Conservation (phyloP, 2,329 filamentous ascomycete species). For the Epichloe gansuensis region DNA sequence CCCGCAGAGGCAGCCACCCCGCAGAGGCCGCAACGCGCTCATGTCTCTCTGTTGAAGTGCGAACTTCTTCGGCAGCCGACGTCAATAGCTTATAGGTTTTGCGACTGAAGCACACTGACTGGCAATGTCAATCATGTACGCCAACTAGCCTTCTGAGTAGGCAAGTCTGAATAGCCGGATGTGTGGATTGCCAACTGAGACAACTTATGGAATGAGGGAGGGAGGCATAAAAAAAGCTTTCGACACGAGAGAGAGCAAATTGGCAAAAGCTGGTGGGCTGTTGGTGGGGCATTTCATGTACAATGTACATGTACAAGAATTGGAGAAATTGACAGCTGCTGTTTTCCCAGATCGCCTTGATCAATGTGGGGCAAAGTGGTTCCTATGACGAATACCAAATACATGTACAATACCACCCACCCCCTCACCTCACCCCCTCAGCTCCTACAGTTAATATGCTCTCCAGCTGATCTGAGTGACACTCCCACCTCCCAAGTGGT, state of each 20-base stretch:
- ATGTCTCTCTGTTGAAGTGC: conserved; percentile 17
- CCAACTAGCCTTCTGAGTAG: neutral
- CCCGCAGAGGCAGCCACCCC: conserved; percentile 73
- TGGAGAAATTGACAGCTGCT: neutral
- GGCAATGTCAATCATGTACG: too few relatives aligned
- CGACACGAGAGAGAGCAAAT: neutral
- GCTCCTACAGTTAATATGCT: neutral
- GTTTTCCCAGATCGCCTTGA: neutral
- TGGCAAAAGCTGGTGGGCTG: neutral
- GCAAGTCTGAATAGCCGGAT: neutral
- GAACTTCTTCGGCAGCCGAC: neutral
- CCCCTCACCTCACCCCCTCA: neutral
- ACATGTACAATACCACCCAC: too few relatives aligned
- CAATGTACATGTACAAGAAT: too few relatives aligned
- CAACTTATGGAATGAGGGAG: neutral
- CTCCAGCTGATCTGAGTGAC: neutral
- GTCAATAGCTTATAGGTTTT: neutral
- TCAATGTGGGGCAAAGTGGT: conserved; percentile 3
- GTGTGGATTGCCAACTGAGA: neutral
- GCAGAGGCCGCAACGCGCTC: conserved; percentile 42
- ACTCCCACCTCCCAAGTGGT: neutral
- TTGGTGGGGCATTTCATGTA: neutral
- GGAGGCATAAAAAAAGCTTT: neutral
- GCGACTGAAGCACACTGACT: neutral
- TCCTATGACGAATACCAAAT: conserved; percentile 1